Evolutionary conservation across 2,329 filamentous ascomycete genomes (phyloP).

Genomic region (Gnomoniopsis sp.): DNA sequence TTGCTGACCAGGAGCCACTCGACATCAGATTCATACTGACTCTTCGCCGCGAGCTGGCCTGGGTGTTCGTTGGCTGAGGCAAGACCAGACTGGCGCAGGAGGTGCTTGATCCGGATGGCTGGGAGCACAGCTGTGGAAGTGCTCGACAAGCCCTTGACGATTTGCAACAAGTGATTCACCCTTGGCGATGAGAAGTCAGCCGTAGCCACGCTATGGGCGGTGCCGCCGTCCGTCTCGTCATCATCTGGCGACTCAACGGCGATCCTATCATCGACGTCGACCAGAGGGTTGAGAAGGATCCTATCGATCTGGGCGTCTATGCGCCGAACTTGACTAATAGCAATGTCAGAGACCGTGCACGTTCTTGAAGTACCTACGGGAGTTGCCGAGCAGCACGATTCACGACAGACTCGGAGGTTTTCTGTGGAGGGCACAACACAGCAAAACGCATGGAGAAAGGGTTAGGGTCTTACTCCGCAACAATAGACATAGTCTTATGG

Average conservation of each 20-base stretch:
- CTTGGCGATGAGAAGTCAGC: conserved; percentile 49
- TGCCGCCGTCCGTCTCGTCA: conserved; percentile 24
- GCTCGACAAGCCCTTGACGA: conserved; percentile 69
- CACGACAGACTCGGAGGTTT: not conserved
- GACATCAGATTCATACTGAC: conserved; percentile 68
- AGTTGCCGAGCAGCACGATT: not conserved
- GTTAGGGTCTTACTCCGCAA: conserved; percentile 37
- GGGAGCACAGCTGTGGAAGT: conserved; percentile 63
- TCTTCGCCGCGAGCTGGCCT: conserved; percentile 31
- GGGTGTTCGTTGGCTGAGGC: conserved; percentile 36
- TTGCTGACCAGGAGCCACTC: conserved; percentile 92
- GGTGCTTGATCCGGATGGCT: conserved; percentile 53
- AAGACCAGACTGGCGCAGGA: conserved; percentile 63
- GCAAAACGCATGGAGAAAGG: no score
- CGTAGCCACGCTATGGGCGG: conserved; percentile 24
- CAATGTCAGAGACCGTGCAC: conserved; percentile 11
- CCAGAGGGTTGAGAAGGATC: conserved; percentile 47
- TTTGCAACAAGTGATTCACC: conserved; percentile 60
- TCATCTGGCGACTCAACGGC: conserved; percentile 20
- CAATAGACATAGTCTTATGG: conserved; percentile 38
- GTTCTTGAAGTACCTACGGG: not conserved
- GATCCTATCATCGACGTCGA: conserved; percentile 37
- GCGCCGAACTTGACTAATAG: conserved; percentile 56
- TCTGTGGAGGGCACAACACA: no score
- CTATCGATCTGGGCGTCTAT: conserved; percentile 65